Base-by-base conservation (phyloP, 202 grass and related monocot species). In the Cymbopogon flexuosus region DNA sequence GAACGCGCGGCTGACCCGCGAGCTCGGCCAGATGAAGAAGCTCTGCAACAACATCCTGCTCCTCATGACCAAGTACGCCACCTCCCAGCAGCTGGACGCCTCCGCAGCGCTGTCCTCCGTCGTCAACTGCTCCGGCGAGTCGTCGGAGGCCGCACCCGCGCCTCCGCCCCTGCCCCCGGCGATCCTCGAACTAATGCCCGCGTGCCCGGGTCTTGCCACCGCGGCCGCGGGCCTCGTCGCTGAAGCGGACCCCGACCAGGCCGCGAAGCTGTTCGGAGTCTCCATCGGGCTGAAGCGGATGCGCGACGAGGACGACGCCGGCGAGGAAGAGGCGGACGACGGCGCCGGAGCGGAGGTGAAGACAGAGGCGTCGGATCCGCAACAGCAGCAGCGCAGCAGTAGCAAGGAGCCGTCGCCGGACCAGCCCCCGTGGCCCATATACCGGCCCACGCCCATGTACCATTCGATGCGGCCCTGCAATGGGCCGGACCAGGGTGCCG, bases 1-100 rank as follows among this genome's bases (percentile, higher is more conserved):
- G 65, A 98, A 98, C 82, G 29, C 69, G 41, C 85, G 86, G 36
- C 82, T 98, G 43, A 89, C 82, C 27, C 92, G 92, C 34, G 92
- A 98, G 81, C 78, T 98, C 6, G 82, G 86, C 0, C 90, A 94
- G 72, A 98, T 98, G 92, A 94, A 94, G 84, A 94, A 88, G 77
- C 88, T 94, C n/a, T 98, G 92, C 68, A 83, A 87, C 68, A 89
- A 98, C 68, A 98, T 98, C 73, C 5, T 94, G 8, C 65, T 85
- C 42, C 92, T 98, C 35, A 91, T 93, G 86, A 93, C 90, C 52
- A 89, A 87, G 73, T 91, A 84, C 68, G 79, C 86, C 41, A 31
- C 90, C 18, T 76, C 73, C 30, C 81, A 89, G 84, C 88, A 84
- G 46, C 41, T 36, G 8, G 79, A 85, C 31, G 40, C 36, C 40